Conservation (phyloP, 1,284 basidiomycete genomes). For the Vanrija sp. region DNA sequence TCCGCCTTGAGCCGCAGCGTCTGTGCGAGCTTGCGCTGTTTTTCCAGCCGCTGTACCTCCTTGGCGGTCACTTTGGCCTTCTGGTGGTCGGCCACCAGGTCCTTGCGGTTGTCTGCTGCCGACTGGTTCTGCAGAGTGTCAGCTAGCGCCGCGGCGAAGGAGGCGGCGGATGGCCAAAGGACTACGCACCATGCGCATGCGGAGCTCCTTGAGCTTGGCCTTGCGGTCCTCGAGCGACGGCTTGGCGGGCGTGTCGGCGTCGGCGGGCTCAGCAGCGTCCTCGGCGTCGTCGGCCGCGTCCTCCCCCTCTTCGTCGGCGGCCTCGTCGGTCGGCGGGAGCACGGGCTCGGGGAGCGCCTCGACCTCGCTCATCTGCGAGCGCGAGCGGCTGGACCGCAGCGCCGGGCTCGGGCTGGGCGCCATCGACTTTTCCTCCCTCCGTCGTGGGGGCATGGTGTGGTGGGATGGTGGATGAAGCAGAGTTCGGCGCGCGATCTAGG, state of each 20-base stretch:
- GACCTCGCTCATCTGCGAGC: conserved; percentile 6
- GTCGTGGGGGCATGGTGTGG: conserved; percentile 18
- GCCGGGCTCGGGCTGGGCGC: conserved; percentile 34
- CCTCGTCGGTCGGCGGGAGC: not conserved
- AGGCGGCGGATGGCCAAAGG: too few species aligned
- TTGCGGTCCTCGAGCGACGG: conserved; percentile 63
- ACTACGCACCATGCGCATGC: conserved; percentile 69
- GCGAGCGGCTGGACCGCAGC: conserved; percentile 1
- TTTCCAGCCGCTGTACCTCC: conserved; percentile 74
- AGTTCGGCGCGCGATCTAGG: too few species aligned
- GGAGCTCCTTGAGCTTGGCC: conserved; percentile 69
- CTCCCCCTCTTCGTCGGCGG: not conserved
- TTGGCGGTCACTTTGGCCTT: conserved; percentile 68
- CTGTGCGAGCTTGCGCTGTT: conserved; percentile 83
- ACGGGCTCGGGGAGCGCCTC: not conserved
- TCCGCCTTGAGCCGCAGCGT: conserved; percentile 80
- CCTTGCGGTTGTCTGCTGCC: conserved; percentile 72
- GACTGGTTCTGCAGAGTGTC: conserved; percentile 61
- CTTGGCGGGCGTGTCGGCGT: conserved; percentile 18
- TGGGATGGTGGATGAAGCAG: not conserved
- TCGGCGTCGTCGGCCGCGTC: conserved; percentile 1
- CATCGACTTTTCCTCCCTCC: conserved; percentile 30
- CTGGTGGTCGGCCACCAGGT: conserved; percentile 75
- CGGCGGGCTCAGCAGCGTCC: conserved; percentile 11
- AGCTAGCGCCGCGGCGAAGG: too few species aligned